Percentiles rank a stretch among this genome's conserved stretches.
Evolutionary conservation across 1,139 yeast species (phyloP).

Genomic region (Nakaseomyces nivariensis): DNA sequence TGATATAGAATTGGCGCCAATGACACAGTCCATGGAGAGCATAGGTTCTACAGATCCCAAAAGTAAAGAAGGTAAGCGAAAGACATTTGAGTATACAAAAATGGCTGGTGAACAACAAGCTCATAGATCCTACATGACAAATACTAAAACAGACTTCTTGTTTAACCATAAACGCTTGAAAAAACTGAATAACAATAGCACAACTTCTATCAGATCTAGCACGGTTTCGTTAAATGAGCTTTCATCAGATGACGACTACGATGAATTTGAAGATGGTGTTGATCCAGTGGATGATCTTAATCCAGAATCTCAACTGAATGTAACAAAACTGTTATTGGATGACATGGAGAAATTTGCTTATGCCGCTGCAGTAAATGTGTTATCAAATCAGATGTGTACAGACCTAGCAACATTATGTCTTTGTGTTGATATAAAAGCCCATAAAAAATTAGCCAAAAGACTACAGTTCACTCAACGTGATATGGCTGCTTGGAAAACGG

Average conservation of each 20-base stretch:
- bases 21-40: conserved; percentile 8
- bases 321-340: conserved; percentile 71
- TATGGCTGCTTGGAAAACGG: conserved; percentile 78
- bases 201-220: conserved; percentile 7
- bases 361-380: conserved; percentile 71
- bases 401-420: conserved; percentile 54
- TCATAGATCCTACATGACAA: conserved; percentile 60
- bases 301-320: conserved; percentile 56
- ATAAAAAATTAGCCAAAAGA: conserved; percentile 43
- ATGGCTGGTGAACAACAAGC: conserved; percentile 86
- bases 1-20: conserved; percentile 27
- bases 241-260: conserved; percentile 21
- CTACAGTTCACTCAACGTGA: conserved; percentile 67
- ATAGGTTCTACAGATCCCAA: conserved; percentile 5
- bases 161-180: conserved; percentile 36
- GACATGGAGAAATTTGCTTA: conserved; percentile 89
- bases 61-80: conserved; percentile 21
- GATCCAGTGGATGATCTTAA: conserved; percentile 32
- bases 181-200: conserved; percentile 10
- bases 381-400: conserved; percentile 73
- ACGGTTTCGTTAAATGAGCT: conserved; percentile 7
- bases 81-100: conserved; percentile 67
- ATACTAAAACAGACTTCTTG: conserved; percentile 74
- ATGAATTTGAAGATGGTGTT: conserved; percentile 35
- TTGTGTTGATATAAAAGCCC: conserved; percentile 37